phyloP scores from a whole-genome alignment of 1,284 basidiomycete genomes.

The Pseudozyma tsukubaensis region DNA sequence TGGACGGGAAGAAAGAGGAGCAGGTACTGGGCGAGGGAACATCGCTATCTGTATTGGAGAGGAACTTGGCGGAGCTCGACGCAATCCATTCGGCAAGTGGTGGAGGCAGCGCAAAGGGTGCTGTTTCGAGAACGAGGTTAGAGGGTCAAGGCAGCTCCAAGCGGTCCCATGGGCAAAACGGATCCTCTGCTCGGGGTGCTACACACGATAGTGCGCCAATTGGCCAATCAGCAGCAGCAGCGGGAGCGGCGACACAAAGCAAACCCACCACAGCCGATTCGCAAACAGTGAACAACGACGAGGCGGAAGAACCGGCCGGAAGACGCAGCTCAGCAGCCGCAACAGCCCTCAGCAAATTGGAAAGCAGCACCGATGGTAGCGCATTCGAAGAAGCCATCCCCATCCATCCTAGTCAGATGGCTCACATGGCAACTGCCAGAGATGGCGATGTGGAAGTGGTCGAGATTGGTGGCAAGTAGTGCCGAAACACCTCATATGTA shows the following conservation, averaged over 20 bases:
- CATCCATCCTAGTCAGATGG: constrained; percentile 36
- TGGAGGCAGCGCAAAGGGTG: constrained; percentile 8
- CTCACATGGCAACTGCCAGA: constrained; percentile 17
- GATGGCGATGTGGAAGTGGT: constrained; percentile 31
- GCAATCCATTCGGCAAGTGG: constrained; percentile 8
- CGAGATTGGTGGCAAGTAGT: constrained; percentile 5
- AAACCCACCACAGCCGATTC: constrained; percentile 6
- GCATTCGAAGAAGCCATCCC: constrained; percentile 40
- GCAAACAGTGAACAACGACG: background rate
- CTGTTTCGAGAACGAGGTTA: constrained; percentile 11
- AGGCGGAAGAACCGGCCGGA: constrained; percentile 13
- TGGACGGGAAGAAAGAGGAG: constrained; percentile 48
- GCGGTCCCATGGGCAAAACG: constrained; percentile 2
- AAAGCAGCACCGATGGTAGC: constrained; percentile 14
- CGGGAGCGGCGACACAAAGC: background rate
- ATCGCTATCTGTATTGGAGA: constrained; percentile 44
- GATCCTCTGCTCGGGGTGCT: background rate
- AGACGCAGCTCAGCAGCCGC: constrained; percentile 15
- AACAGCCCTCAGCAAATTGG: constrained; percentile 16
- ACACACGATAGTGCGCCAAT: constrained; percentile 1
- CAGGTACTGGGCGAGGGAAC: constrained; percentile 59
- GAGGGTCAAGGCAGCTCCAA: background rate
- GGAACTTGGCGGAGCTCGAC: constrained; percentile 52
- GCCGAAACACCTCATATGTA: too few species aligned
- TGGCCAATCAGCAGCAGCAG: background rate